Conservation (phyloP, 1,139 yeast species). For the Debaryomycetaceae sp. region DNA sequence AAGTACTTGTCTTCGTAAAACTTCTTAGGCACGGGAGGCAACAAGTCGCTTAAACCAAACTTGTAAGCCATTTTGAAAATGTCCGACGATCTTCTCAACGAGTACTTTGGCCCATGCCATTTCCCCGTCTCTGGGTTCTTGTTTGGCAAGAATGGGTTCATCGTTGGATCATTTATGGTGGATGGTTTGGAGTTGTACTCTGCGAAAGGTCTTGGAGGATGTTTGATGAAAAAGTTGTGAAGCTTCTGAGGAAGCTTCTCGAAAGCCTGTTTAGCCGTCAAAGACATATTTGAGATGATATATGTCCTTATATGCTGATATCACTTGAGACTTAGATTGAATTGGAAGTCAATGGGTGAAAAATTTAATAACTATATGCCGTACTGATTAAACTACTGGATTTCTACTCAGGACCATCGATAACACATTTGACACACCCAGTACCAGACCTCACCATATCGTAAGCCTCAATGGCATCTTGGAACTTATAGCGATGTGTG, state of each 20-base stretch:
- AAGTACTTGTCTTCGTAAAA: constrained; percentile 79
- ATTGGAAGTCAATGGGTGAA: background rate
- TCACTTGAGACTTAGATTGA: too few species aligned
- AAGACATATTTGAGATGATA: constrained; percentile 15
- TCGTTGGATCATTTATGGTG: constrained; percentile 59
- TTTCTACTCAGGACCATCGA: constrained; percentile 42
- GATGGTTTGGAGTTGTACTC: constrained; percentile 65
- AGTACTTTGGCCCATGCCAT: constrained; percentile 76
- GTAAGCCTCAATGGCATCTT: constrained; percentile 79
- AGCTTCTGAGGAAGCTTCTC: constrained; percentile 66
- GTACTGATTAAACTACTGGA: background rate
- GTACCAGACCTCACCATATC: constrained; percentile 54
- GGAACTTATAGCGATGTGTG: constrained; percentile 72
- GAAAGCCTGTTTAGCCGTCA: constrained; percentile 41
- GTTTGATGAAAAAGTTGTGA: constrained; percentile 72
- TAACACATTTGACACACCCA: constrained; percentile 44
- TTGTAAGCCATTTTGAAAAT: constrained; percentile 79
- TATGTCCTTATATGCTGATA: constrained; percentile 10
- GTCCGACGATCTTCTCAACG: constrained; percentile 82
- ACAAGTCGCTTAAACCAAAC: constrained; percentile 72
- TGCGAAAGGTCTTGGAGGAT: constrained; percentile 82
- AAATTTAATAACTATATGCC: background rate
- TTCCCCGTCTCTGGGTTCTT: constrained; percentile 76
- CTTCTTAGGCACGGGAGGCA: constrained; percentile 73
- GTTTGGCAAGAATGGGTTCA: constrained; percentile 88